Percentiles rank a stretch among this genome's conserved stretches.
phyloP scores from a whole-genome alignment of 2,329 filamentous ascomycete species.

The Microsporum audouinii region DNA sequence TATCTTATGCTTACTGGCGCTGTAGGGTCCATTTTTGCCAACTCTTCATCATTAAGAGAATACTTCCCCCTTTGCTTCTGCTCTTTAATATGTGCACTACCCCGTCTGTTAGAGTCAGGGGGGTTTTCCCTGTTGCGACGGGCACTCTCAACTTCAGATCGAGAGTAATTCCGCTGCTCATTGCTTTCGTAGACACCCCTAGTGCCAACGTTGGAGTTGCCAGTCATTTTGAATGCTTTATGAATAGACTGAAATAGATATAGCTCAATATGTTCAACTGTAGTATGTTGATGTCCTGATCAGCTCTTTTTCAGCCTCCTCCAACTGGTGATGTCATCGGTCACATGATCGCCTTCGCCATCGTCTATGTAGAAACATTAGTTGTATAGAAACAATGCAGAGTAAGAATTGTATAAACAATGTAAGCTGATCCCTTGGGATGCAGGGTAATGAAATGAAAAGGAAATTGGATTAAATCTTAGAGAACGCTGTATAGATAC shows the following conservation, averaged over 20 bases:
- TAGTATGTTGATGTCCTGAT: not conserved
- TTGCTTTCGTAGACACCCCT: constrained; percentile 58
- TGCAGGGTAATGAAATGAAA: no score
- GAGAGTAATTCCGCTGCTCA: constrained; percentile 58
- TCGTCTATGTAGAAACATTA: not conserved
- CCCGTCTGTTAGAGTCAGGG: constrained; percentile 21
- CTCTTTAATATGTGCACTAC: constrained; percentile 13
- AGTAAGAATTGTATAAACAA: no score
- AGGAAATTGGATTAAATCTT: not conserved
- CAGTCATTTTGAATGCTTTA: constrained; percentile 34
- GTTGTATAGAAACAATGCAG: not conserved
- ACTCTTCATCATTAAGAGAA: constrained; percentile 22
- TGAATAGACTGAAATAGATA: not conserved
- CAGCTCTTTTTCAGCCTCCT: not conserved
- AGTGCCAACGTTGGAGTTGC: constrained; percentile 56
- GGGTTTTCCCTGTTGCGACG: constrained; percentile 62
- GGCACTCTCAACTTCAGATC: constrained; percentile 41
- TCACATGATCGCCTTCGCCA: not conserved
- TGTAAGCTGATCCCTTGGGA: no score
- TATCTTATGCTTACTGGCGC: constrained; percentile 50
- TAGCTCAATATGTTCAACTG: not conserved
- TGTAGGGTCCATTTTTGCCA: constrained; percentile 35
- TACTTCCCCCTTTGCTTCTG: constrained; percentile 26
- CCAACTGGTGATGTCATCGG: not conserved
- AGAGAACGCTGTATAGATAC: not conserved